Evolutionary conservation across 495 filamentous ascomycete genomes (phyloP).

Genomic region (Opeltia flavorubescens): DNA sequence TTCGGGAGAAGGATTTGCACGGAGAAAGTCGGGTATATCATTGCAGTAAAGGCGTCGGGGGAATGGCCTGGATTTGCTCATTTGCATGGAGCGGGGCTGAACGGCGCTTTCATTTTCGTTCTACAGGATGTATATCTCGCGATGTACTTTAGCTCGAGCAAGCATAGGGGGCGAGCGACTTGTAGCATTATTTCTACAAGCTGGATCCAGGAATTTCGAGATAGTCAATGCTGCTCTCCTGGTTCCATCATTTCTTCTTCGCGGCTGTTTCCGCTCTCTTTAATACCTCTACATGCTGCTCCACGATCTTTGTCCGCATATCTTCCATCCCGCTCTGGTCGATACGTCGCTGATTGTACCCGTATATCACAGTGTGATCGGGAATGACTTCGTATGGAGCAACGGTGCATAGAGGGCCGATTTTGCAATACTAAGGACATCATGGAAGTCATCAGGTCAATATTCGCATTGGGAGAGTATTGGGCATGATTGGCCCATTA

Average conservation of each 20-base stretch:
- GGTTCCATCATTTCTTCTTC: background rate
- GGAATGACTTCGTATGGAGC: slow-evolving; percentile 38
- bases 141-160: no score
- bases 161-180: no score
- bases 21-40: background rate
- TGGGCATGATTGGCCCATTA: background rate
- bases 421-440: slow-evolving; percentile 36
- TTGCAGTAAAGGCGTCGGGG: background rate
- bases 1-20: background rate
- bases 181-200: background rate
- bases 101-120: no score
- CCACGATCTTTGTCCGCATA: slow-evolving; percentile 38
- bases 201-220: no score
- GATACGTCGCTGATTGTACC: slow-evolving; percentile 38
- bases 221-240: background rate
- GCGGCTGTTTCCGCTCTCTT: slow-evolving; percentile 25
- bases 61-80: no score
- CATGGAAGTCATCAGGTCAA: no score
- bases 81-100: no score
- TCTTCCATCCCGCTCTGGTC: slow-evolving; percentile 41
- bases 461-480: no score
- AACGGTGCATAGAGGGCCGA: slow-evolving; percentile 38
- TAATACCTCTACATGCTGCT: slow-evolving; percentile 49
- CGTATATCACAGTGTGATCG: slow-evolving; percentile 54
- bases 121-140: background rate